phyloP scores from a whole-genome alignment of 2,329 filamentous ascomycete species.

The Xylariaceae sp. region DNA sequence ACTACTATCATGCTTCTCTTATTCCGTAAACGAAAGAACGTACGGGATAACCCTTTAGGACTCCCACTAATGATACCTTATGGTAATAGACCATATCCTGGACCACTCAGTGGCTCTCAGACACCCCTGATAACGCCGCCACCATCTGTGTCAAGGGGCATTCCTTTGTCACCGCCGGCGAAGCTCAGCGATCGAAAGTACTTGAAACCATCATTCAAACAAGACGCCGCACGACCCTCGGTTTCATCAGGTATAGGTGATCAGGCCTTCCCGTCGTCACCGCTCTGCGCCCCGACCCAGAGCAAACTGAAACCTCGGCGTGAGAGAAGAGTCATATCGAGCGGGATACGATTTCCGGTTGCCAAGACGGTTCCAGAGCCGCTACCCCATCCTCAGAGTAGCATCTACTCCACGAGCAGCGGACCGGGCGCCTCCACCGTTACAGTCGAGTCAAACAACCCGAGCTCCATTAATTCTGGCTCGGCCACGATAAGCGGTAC shows the following conservation, averaged over 20 bases:
- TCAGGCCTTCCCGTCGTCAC: constrained; percentile 34
- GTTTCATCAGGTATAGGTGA: constrained; percentile 7
- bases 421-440: constrained; percentile 12
- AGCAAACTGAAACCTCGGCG: constrained; percentile 35
- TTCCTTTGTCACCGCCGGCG: constrained; percentile 40
- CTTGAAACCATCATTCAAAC: constrained; percentile 35
- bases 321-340: constrained; percentile 24
- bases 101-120: constrained; percentile 32
- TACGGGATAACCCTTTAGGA: constrained; percentile 10
- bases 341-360: constrained; percentile 9
- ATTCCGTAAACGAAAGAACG: constrained; percentile 29
- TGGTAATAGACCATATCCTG: constrained; percentile 24
- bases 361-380: constrained; percentile 7
- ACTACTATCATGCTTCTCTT: constrained; percentile 35
- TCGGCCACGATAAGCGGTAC: constrained; percentile 14
- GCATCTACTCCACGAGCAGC: constrained; percentile 16
- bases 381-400: constrained; percentile 14
- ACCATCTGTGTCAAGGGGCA: constrained; percentile 26
- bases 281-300: constrained; percentile 35
- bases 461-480: constrained; percentile 18
- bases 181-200: constrained; percentile 44
- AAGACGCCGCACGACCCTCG: constrained; percentile 15
- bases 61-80: constrained; percentile 18
- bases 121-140: constrained; percentile 40
- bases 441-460: constrained; percentile 25